phyloP scores from a whole-genome alignment of 2,329 filamentous ascomycete species.

The Curvularia verruculosa region DNA sequence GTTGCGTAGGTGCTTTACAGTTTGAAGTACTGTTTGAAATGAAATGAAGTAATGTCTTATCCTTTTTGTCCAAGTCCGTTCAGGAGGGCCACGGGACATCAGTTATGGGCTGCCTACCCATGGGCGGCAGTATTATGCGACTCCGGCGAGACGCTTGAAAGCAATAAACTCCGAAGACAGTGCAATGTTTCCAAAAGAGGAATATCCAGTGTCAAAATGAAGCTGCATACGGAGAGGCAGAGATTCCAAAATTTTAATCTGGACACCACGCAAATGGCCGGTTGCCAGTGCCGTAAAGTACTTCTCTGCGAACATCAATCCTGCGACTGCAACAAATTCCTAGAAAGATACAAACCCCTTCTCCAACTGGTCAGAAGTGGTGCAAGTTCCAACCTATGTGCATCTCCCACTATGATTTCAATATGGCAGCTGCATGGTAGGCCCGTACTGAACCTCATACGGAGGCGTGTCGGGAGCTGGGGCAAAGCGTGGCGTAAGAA shows the following conservation, averaged over 20 bases:
- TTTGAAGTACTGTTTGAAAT: neutral
- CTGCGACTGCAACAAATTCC: slow-evolving; percentile 21
- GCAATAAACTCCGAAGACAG: slow-evolving; percentile 7
- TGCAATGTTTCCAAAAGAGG: slow-evolving; percentile 8
- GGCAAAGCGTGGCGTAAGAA: slow-evolving; percentile 8
- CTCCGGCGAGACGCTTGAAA: slow-evolving; percentile 8
- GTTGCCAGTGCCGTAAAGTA: slow-evolving; percentile 37
- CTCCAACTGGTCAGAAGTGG: slow-evolving; percentile 22
- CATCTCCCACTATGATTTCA: slow-evolving; percentile 28
- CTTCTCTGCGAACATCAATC: slow-evolving; percentile 20
- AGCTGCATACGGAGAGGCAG: slow-evolving; percentile 25
- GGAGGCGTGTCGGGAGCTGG: slow-evolving; percentile 19
- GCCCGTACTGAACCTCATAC: slow-evolving; percentile 19
- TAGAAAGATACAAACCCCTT: slow-evolving; percentile 19
- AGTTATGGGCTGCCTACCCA: neutral
- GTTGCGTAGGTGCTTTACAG: neutral
- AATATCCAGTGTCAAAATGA: slow-evolving; percentile 14
- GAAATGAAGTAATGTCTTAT: neutral
- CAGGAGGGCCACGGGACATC: neutral
- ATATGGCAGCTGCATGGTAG: slow-evolving; percentile 25
- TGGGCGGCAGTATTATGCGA: neutral
- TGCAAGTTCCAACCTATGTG: slow-evolving; percentile 10
- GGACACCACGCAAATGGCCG: slow-evolving; percentile 16
- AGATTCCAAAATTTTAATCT: slow-evolving; percentile 14
- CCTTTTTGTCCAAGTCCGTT: neutral